Percentiles rank a stretch among this genome's conserved stretches.
Evolutionary conservation across 176 grass and related monocot species (phyloP).

Genomic region (Oryza rufipogon): DNA sequence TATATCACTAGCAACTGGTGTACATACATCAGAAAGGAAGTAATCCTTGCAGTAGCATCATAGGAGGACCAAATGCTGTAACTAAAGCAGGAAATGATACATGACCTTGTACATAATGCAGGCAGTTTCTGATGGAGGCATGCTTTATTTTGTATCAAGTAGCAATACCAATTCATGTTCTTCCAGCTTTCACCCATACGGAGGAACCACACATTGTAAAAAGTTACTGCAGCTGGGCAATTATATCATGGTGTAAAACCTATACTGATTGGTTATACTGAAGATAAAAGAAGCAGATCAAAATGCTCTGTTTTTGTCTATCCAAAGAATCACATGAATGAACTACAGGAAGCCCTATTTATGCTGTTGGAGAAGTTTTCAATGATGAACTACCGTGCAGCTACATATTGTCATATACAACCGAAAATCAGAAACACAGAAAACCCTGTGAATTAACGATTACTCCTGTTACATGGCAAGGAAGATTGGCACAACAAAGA

Average conservation of each 20-base stretch:
- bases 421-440: no score
- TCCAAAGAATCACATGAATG: neutral
- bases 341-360: neutral
- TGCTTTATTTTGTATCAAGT: slow-evolving; percentile 9
- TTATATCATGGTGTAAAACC: slow-evolving; percentile 12
- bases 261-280: slow-evolving; percentile 4
- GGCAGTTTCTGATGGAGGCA: slow-evolving; percentile 32
- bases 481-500: no score
- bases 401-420: neutral
- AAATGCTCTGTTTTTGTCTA: slow-evolving; percentile 1
- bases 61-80: slow-evolving; percentile 26
- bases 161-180: neutral
- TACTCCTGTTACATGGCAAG: no score
- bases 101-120: slow-evolving; percentile 60
- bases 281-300: slow-evolving; percentile 2
- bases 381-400: no score
- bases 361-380: neutral
- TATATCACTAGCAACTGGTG: slow-evolving; percentile 9
- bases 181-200: neutral
- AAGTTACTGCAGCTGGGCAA: slow-evolving; percentile 1
- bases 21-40: slow-evolving; percentile 14
- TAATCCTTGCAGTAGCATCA: neutral
- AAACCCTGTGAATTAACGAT: no score
- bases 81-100: slow-evolving; percentile 17
- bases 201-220: slow-evolving; percentile 31